These are phyloP conservation scores for Protomyces macrosporus DNA, from an alignment of 1,139 yeast species.

Conservation along the genomic window DNA sequence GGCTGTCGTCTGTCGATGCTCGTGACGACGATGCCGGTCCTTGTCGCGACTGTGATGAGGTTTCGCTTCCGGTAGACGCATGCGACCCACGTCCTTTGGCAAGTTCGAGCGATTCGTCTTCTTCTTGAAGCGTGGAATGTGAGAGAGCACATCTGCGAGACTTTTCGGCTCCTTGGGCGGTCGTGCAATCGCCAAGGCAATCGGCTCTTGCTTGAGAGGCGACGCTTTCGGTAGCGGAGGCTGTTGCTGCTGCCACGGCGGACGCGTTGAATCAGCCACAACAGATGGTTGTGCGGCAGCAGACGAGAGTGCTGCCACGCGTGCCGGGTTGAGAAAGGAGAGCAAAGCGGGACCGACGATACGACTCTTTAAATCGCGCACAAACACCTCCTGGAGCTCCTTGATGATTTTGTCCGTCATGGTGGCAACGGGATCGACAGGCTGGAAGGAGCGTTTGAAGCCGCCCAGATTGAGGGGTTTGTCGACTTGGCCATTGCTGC, in stretches of 20 bases:
- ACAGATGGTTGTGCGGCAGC: not conserved
- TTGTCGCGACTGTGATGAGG: not conserved
- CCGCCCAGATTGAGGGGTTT: slow-evolving; percentile 18
- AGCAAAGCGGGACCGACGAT: slow-evolving; percentile 66
- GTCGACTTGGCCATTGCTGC: not conserved
- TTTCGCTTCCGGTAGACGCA: slow-evolving; percentile 1
- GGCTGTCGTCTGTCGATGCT: not conserved
- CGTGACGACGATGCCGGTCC: not conserved
- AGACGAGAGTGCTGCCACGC: not conserved
- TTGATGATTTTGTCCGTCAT: slow-evolving; percentile 56
- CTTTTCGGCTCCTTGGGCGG: slow-evolving; percentile 1
- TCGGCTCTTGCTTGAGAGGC: not conserved
- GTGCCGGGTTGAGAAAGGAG: slow-evolving; percentile 54
- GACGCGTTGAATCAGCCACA: not conserved
- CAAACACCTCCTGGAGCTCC: slow-evolving; percentile 59
- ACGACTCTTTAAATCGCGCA: slow-evolving; percentile 70
- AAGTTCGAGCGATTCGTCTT: not conserved
- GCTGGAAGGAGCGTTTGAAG: slow-evolving; percentile 35
- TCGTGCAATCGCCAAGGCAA: not conserved
- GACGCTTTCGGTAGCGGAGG: not conserved
- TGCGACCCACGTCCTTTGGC: slow-evolving; percentile 5
- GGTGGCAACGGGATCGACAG: slow-evolving; percentile 45
- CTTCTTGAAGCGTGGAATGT: slow-evolving; percentile 21
- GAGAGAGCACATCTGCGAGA: slow-evolving; percentile 4
- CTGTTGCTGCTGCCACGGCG: not conserved